Conservation (phyloP, 805 yeast genomes). For the Debaryomyces hansenii region DNA sequence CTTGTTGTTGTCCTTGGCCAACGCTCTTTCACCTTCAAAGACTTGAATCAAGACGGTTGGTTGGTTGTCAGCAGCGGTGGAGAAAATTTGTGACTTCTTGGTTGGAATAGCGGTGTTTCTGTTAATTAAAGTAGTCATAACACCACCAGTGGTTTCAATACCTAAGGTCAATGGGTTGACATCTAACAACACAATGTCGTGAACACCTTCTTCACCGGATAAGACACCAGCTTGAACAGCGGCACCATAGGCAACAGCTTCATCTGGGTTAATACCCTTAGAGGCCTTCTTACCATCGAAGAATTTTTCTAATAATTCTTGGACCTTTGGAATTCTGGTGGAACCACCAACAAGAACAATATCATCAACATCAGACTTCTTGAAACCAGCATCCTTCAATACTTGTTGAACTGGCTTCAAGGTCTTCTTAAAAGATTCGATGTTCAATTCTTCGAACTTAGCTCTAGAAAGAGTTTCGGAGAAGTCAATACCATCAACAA, state of each 20-base stretch:
- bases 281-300: constrained; percentile 58
- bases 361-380: constrained; percentile 46
- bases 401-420: constrained; percentile 50
- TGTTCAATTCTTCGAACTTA: constrained; percentile 48
- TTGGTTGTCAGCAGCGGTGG: constrained; percentile 98
- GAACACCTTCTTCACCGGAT: constrained; percentile 94
- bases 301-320: constrained; percentile 46
- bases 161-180: constrained; percentile 98
- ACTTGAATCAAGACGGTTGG: constrained; percentile 99
- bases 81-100: constrained; percentile 97
- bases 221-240: constrained; percentile 99
- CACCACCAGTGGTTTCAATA: constrained; percentile 99
- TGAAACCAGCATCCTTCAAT: constrained; percentile 44
- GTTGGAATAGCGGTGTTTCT: constrained; percentile 99
- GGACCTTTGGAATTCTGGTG: constrained; percentile 52
- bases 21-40: constrained; percentile 99
- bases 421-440: constrained; percentile 45
- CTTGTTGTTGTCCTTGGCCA: constrained; percentile 95
- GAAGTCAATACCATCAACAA: constrained; percentile 49
- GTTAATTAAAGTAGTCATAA: constrained; percentile 98
- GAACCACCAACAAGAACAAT: constrained; percentile 52
- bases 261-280: constrained; percentile 51
- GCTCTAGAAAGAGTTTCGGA: constrained; percentile 49
- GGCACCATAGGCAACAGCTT: constrained; percentile 64
- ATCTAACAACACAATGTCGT: constrained; percentile 92